Base-by-base conservation (phyloP, 2,329 filamentous ascomycete species). In the Microdochium bolleyi region DNA sequence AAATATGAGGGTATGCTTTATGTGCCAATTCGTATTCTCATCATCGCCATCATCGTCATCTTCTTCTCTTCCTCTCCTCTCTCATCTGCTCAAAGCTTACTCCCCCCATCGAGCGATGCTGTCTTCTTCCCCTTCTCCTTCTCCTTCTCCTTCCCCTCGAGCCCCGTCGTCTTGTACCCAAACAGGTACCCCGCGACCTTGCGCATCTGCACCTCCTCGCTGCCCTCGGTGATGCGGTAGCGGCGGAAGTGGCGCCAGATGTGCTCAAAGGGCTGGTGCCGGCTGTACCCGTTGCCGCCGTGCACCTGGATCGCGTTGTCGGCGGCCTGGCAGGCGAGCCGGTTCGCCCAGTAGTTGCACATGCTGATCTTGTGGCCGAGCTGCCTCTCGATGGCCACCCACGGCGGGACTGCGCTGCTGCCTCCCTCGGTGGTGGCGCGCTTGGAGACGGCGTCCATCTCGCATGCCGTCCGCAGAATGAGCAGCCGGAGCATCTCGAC, bases 341-440 rank as follows among this genome's bases (percentile, higher is more conserved):
- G 67, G 60, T 84, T 84, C 1, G 79, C 81, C 72, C 78, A 85
- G 62, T 83, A 85, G 60, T 84, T 85, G 65, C 82, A 85, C 82
- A 85, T 84, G 52, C 73, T 76, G 27, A 85, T 80, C 61, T 83
- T 81, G 61, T 82, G 78, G 24, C 79, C 78, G n/a, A 85, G 68
- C 57, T 72, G 72, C 61, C 70, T 73, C 67, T 84, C 82, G 25
- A 85, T 79, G 32, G 77, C 75, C 7, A 76, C 62, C 71, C 71
- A 74, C 2, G 72, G 70, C 51, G 68, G 65, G 51, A 63, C 62
- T 22, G 65, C 57, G 3, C 61, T 61, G 8, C 62, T 61, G 51
- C 69, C n/a, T n/a, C n/a, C n/a, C n/a, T n/a, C 46, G 25, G 58
- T 38, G 48, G 60, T 55, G 48, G 24, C 19, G 27, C 53, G 27